phyloP scores from a whole-genome alignment of 2,329 filamentous ascomycete species.

The Colletotrichum echinochloae region DNA sequence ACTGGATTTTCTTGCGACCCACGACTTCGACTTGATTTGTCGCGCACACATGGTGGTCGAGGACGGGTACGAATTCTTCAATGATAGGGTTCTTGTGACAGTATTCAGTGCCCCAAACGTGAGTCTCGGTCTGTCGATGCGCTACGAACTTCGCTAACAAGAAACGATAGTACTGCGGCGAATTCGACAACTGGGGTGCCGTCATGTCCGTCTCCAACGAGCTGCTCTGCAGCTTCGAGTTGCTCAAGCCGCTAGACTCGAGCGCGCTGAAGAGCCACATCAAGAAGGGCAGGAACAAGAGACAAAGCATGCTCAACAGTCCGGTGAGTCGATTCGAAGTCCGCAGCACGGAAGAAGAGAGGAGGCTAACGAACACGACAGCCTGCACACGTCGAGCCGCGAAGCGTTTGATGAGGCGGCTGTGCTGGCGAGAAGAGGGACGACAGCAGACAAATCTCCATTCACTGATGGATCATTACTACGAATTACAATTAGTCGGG shows the following conservation, averaged over 20 bases:
- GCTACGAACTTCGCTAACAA: conserved; percentile 45
- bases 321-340: conserved; percentile 73
- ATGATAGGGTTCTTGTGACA: conserved; percentile 92
- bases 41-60: conserved; percentile 99
- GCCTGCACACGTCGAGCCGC: conserved; percentile 68
- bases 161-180: conserved; percentile 85
- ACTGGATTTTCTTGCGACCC: conserved; percentile 90
- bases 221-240: conserved; percentile 94
- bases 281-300: conserved; percentile 96
- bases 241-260: conserved; percentile 95
- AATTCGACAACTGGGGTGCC: conserved; percentile 99
- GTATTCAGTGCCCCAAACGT: conserved; percentile 98
- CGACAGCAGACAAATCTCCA: conserved; percentile 25
- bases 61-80: conserved; percentile 99
- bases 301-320: conserved; percentile 95
- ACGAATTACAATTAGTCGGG: conserved; percentile 36
- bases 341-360: not conserved
- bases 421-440: conserved; percentile 32
- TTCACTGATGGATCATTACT: conserved; percentile 26
- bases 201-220: conserved; percentile 98
- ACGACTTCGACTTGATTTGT: conserved; percentile 98
- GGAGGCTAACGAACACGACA: conserved; percentile 46
- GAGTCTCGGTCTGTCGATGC: conserved; percentile 57
- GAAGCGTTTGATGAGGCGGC: conserved; percentile 59
- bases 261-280: conserved; percentile 98